Base-by-base conservation (phyloP, 208 protist genomes). In the Leishmania gerbilli region DNA sequence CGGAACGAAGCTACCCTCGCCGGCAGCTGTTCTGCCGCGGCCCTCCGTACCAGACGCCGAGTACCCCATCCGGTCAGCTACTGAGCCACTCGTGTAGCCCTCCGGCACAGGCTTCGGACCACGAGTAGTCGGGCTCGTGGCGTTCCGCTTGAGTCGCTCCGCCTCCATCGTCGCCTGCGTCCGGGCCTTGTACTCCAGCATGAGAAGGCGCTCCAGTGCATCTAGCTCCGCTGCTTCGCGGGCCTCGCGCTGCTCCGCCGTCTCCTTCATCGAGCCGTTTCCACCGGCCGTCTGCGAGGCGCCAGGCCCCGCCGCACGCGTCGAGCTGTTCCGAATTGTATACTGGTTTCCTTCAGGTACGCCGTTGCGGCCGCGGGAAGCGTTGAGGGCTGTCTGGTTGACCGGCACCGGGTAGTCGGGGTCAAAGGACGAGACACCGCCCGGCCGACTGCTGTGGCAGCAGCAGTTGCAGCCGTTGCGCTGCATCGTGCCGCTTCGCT, bases 171-270 rank as follows among this genome's bases (percentile, higher is more conserved):
- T 79, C 2, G 89, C 89, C 74, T 90, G 88, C 60, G 93, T 91
- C 34, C 94, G 92, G 1, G 92, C 89, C 82, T 95, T 95, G 87
- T 97, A 92, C 86, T 97, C 94, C n/a, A 93, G 71, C 76, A 97
- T 94, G 31, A 97, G 92, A 69, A 97, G 88, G 15, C 92, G 89
- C 87, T 97, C 92, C 65, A 97, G 92, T n/a, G 89, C 90, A 74
- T 97, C 92, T 17, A 97, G 87, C 60, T 97, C 93, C 19, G 90
- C 85, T 84, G 87, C 84, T 71, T 89, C 91, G 55, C 72, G 84
- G 13, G 87, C 90, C 74, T 89, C 68, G 27, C 90, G 90, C 76
- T 96, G 87, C 74, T 81, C 84, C 17, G 85, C 84, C 40, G 74
- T 85, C 62, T 79, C 76, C 74, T 62, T 68, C 24, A 21, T 37